These are phyloP conservation scores for Exophiala aquamarina DNA, from an alignment of 2,329 filamentous ascomycete genomes.

Conservation along the genomic window DNA sequence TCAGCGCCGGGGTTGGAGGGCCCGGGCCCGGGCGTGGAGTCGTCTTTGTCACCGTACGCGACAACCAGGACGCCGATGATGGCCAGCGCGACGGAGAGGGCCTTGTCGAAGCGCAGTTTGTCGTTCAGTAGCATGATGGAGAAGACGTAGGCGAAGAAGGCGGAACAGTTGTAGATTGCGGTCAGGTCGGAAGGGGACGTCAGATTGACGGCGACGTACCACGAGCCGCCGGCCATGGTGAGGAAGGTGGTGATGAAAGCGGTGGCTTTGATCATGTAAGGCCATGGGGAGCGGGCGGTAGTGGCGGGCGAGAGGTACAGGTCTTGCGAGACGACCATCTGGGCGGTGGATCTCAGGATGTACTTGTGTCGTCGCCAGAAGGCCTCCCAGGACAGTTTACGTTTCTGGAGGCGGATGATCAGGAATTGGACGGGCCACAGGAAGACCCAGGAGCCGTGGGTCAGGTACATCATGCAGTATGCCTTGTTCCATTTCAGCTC, in stretches of 20 bases:
- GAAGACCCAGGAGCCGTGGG: conserved; percentile 88
- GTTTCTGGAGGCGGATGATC: conserved; percentile 76
- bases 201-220: conserved; percentile 93
- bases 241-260: conserved; percentile 80
- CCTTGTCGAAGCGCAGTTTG: conserved; percentile 79
- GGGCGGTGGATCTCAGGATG: conserved; percentile 64
- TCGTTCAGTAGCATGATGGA: conserved; percentile 87
- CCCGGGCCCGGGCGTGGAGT: conserved; percentile 55
- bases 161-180: conserved; percentile 98
- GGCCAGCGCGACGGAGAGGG: conserved; percentile 80
- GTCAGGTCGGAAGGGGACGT: conserved; percentile 93
- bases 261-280: conserved; percentile 77
- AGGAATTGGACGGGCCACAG: conserved; percentile 85
- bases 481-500: conserved; percentile 93
- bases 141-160: conserved; percentile 98
- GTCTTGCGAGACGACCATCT: conserved; percentile 83
- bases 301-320: conserved; percentile 58
- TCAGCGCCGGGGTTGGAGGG: conserved; percentile 46
- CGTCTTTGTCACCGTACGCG: conserved; percentile 78
- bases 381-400: conserved; percentile 72
- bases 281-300: conserved; percentile 52
- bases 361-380: conserved; percentile 79
- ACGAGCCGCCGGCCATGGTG: conserved; percentile 86
- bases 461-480: conserved; percentile 98
- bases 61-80: conserved; percentile 91